These are phyloP conservation scores for Cutaneotrichosporon sp. DNA, from an alignment of 1,284 basidiomycete species.

Conservation along the genomic window DNA sequence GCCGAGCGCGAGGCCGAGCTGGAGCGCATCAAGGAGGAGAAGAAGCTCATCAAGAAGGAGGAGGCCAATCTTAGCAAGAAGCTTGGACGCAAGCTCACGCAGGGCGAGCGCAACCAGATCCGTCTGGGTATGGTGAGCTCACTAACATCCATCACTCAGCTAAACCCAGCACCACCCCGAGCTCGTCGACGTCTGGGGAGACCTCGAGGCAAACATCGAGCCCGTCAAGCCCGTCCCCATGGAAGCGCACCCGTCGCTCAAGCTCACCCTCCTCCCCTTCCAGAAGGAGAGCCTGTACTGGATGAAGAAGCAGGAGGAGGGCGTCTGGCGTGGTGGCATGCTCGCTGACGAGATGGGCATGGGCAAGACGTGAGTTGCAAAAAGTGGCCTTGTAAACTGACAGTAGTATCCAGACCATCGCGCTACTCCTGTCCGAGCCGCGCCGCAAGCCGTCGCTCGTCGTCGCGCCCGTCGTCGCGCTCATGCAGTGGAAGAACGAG, in stretches of 20 bases:
- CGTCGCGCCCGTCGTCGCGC: slow-evolving; percentile 93
- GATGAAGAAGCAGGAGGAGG: slow-evolving; percentile 93
- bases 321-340: slow-evolving; percentile 88
- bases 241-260: slow-evolving; percentile 77
- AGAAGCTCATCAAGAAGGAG: slow-evolving; percentile 52
- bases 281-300: slow-evolving; percentile 92
- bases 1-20: slow-evolving; percentile 14
- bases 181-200: slow-evolving; percentile 82
- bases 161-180: slow-evolving; percentile 60
- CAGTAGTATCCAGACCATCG: slow-evolving; percentile 89
- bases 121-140: slow-evolving; percentile 60
- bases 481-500: slow-evolving; percentile 99
- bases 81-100: slow-evolving; percentile 70
- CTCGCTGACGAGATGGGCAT: slow-evolving; percentile 79
- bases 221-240: slow-evolving; percentile 69
- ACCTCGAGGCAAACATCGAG: slow-evolving; percentile 68
- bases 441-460: slow-evolving; percentile 81
- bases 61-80: slow-evolving; percentile 59
- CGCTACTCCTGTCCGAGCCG: slow-evolving; percentile 71
- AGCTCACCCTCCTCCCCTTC: slow-evolving; percentile 63
- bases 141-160: slow-evolving; percentile 6
- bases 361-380: slow-evolving; percentile 70
- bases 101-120: slow-evolving; percentile 76
- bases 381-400: not conserved
- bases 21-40: slow-evolving; percentile 16